Evolutionary conservation across 768 basidiomycete genomes (phyloP), one percentile per base, ranked within the genome.

Genomic region (Macrolepiota albuminosa): DNA sequence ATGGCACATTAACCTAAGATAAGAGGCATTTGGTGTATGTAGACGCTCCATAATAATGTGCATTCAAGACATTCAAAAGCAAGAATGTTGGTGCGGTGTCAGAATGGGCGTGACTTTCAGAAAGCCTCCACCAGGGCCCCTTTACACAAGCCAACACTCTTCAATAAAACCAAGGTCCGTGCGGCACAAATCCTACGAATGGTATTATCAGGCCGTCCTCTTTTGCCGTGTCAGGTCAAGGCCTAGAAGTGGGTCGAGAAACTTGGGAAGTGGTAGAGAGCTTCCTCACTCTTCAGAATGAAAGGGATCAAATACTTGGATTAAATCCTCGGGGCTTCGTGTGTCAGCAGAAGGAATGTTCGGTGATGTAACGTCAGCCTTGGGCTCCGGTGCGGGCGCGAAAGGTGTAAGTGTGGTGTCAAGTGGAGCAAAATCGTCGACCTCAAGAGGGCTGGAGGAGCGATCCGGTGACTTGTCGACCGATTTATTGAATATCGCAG

Each of bases 1-100:
- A 13, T 40, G 58, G 61, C 26, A 58, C 73, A 8, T 29, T 48
- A 29, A 34, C 10, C n/a, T 21, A 10, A 34, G 10, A 21, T 24
- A 3, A 51, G 9, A n/a, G n/a, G 21, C n/a, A 51, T 51, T 11
- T 14, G 34, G 13, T 13, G 34, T 34, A 33, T 36, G 1, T 6
- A 11, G 21, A 34, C 7, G 10, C 1, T 11, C 13, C 13, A 51
- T 16, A 13, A 26, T 53, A 14, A 16, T 24, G 21, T 37, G 14
- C 9, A n/a, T 9, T 18, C 10, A 6, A 18, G 10, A 29, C 16
- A 3, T 47, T 47, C 13, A 16, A 6, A 2, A 26, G 21, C 6
- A 4, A 31, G 29, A 31, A 18, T 16, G 29, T 16, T 3, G 16
- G 16, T 29, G 16, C 29, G 13, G 34, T 40, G 2, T 40, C 16